Base-by-base conservation (phyloP, 2,329 filamentous ascomycete genomes). In the Peltaster fructicola region DNA sequence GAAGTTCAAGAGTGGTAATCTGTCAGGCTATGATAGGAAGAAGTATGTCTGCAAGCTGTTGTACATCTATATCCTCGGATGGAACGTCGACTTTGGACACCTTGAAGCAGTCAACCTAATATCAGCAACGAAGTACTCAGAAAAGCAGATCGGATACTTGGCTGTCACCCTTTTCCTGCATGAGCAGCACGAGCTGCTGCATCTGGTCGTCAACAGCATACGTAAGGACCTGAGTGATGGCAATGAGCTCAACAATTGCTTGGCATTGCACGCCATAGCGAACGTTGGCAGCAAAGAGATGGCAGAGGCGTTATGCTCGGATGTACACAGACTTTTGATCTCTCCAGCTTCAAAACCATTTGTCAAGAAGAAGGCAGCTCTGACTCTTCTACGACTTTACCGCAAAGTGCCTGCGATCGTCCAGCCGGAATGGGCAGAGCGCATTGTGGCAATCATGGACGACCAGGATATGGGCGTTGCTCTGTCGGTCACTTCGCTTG, bases 31-130 rank as follows among this genome's bases (percentile, higher is more conserved):
- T 50, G 82, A 93, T 62, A 93, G 90, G 64, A 98, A 98, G 68
- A 98, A 98, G 77, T 98, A 98, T 51, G 88, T 98, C 39, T 98
- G 88, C 79, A 98, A 98, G 72, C 70, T 98, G 39, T 64, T 98
- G 33, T 98, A 98, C 53, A 95, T 98, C 45, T 98, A 98, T 54
- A 98, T 98, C 32, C 68, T 98, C 37, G 88, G 88, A 23, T 98
- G 88, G 77, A 85, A 98, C 51, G 85, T 98, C 55, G 90, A 95
- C 52, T 98, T 98, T 53, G 88, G 88, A 28, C 88, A 98, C 50
- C 71, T 98, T 39, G 88, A 98, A 57, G 90, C 90, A 16, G 85
- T 98, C 48, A 95, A 95, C 48, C 68, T 98, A 44, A 90, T 98
- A 40, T 93, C 85, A 14, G 82, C 85, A 28, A 82, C 66, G 46